A percentile compares a stretch with the other conserved stretches of the same genome.
Conservation (phyloP, 2,329 filamentous ascomycete species). For the Penicillium italicum region DNA sequence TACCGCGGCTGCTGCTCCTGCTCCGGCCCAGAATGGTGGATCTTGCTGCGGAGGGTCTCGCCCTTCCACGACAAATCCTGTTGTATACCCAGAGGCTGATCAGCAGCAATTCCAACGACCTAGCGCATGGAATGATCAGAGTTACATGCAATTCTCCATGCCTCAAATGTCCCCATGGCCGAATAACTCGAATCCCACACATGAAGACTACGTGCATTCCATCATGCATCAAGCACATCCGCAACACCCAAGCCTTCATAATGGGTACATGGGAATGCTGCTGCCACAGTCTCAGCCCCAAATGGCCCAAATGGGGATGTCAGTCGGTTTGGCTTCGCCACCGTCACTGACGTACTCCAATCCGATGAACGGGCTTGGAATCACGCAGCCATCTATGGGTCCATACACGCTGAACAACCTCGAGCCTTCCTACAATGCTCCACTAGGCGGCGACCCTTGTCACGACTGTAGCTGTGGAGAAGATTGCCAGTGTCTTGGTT, state of each 20-base stretch:
- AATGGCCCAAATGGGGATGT: neutral
- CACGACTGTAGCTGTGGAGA: slow-evolving; percentile 45
- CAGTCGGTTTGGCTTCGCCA: slow-evolving; percentile 11
- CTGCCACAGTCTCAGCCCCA: neutral
- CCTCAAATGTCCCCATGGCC: slow-evolving; percentile 25
- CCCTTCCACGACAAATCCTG: neutral
- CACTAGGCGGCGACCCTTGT: slow-evolving; percentile 19
- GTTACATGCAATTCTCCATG: slow-evolving; percentile 15
- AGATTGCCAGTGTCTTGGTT: slow-evolving; percentile 46
- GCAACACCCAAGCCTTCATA: neutral
- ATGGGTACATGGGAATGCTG: slow-evolving; percentile 3
- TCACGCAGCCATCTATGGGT: slow-evolving; percentile 16
- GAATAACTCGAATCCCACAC: slow-evolving; percentile 14
- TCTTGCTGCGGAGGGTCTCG: slow-evolving; percentile 30
- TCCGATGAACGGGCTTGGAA: slow-evolving; percentile 16
- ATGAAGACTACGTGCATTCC: slow-evolving; percentile 14
- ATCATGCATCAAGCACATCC: neutral
- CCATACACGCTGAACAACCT: slow-evolving; percentile 9
- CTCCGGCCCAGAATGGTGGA: slow-evolving; percentile 9
- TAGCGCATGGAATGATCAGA: slow-evolving; percentile 10
- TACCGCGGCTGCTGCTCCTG: neutral
- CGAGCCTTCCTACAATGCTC: slow-evolving; percentile 10
- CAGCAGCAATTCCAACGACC: slow-evolving; percentile 7
- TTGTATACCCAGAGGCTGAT: neutral
- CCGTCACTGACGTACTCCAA: slow-evolving; percentile 13